Conservation (phyloP, 78 protist genomes). For the Chrysochromulina parva region DNA sequence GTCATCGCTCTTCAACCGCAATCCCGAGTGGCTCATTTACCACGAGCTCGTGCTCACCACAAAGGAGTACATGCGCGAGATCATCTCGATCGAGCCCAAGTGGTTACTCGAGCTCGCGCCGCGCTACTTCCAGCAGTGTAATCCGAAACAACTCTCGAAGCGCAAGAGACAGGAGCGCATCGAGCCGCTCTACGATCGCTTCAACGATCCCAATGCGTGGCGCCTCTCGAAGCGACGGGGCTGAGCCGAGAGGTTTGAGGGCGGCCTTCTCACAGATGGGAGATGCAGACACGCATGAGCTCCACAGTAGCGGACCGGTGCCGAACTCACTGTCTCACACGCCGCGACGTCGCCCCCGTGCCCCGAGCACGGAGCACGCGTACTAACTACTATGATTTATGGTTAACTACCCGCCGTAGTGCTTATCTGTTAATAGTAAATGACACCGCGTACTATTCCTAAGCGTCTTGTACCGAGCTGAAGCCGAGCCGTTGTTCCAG, state of each 20-base stretch:
- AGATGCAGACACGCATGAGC: too few relatives aligned
- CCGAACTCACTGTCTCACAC: too few relatives aligned
- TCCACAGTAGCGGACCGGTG: too few relatives aligned
- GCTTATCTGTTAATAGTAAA: too few relatives aligned
- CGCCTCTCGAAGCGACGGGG: constrained; percentile 73
- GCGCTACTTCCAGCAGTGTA: constrained; percentile 75
- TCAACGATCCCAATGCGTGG: constrained; percentile 87
- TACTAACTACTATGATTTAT: too few relatives aligned
- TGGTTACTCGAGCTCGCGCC: constrained; percentile 97
- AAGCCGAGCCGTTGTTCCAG: too few relatives aligned
- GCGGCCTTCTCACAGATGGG: too few relatives aligned
- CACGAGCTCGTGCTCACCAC: constrained; percentile 94
- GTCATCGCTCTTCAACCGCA: constrained; percentile 85
- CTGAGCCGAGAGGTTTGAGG: not conserved
- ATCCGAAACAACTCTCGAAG: constrained; percentile 63
- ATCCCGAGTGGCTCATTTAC: constrained; percentile 94
- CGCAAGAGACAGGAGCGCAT: constrained; percentile 84
- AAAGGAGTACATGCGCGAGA: constrained; percentile 97
- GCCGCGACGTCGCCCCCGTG: too few relatives aligned
- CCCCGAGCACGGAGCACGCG: too few relatives aligned
- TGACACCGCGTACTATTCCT: too few relatives aligned
- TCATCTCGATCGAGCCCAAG: constrained; percentile 87
- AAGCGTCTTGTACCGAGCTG: too few relatives aligned
- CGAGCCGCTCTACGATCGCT: constrained; percentile 90
- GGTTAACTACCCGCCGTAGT: too few relatives aligned